A percentile compares a stretch with the other conserved stretches of the same genome.
Evolutionary conservation across 768 basidiomycete species (phyloP).

Genomic region (Phlebiopsis flavidoalba): DNA sequence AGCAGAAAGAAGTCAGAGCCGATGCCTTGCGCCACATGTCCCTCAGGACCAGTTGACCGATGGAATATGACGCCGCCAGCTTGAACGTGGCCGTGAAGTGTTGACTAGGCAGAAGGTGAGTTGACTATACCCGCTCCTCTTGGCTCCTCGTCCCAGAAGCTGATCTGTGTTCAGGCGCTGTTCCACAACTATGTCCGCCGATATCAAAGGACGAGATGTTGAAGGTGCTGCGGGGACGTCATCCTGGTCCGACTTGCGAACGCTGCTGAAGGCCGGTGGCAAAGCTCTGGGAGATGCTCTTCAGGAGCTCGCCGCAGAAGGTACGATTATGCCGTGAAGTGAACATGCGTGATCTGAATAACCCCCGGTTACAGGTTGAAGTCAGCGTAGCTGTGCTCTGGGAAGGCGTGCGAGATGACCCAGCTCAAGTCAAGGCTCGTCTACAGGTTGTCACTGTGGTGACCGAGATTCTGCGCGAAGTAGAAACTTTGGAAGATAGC

Average conservation of each 20-base stretch:
- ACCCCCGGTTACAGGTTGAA: slow-evolving; percentile 32
- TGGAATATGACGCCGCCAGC: slow-evolving; percentile 49
- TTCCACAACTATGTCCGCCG: slow-evolving; percentile 42
- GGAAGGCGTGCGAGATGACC: slow-evolving; percentile 48
- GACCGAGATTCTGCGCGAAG: slow-evolving; percentile 35
- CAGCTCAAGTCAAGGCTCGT: slow-evolving; percentile 37
- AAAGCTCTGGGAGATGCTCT: slow-evolving; percentile 41
- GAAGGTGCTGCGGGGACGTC: slow-evolving; percentile 45
- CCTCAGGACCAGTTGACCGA: slow-evolving; percentile 43
- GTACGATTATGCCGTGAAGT: slow-evolving; percentile 22
- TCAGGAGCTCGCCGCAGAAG: slow-evolving; percentile 49
- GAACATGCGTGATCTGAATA: not conserved
- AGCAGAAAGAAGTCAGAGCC: slow-evolving; percentile 60
- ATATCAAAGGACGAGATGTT: slow-evolving; percentile 47
- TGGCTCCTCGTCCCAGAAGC: too few species aligned
- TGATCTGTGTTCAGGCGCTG: slow-evolving; percentile 29
- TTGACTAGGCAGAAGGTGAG: slow-evolving; percentile 55
- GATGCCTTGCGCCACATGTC: slow-evolving; percentile 52
- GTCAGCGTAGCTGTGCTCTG: slow-evolving; percentile 56
- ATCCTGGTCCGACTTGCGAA: slow-evolving; percentile 41
- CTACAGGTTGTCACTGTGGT: slow-evolving; percentile 34
- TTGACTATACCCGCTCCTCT: not conserved
- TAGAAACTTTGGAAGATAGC: slow-evolving; percentile 41
- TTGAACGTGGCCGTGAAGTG: slow-evolving; percentile 48
- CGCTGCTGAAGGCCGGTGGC: slow-evolving; percentile 47